These are phyloP conservation scores for Cercospora sp. DNA, from an alignment of 2,329 filamentous ascomycete genomes.

Conservation along the genomic window DNA sequence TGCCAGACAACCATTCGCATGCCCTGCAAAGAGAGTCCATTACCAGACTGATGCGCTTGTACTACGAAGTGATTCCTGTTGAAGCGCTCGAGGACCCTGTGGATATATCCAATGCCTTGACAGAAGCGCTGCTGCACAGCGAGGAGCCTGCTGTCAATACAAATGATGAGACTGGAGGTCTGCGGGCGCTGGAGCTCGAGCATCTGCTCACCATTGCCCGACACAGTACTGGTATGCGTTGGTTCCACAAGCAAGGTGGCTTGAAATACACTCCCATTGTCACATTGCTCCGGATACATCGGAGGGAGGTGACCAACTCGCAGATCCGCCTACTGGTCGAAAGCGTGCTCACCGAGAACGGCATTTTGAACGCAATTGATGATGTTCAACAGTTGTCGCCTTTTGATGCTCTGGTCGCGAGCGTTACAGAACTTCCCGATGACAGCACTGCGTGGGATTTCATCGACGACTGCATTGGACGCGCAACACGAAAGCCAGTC, in stretches of 20 bases:
- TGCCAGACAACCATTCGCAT: conserved; percentile 60
- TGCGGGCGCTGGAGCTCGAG: conserved; percentile 73
- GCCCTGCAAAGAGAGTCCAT: conserved; percentile 74
- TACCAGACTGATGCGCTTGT: conserved; percentile 77
- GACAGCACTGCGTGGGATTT: conserved; percentile 61
- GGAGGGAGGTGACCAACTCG: conserved; percentile 45
- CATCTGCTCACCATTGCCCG: conserved; percentile 79
- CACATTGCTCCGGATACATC: conserved; percentile 64
- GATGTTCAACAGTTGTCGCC: conserved; percentile 29
- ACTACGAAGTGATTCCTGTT: conserved; percentile 79
- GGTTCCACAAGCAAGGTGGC: conserved; percentile 74
- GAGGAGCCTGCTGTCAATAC: conserved; percentile 23
- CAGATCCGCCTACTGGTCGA: conserved; percentile 32
- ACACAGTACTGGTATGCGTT: conserved; percentile 80
- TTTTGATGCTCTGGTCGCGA: conserved; percentile 51
- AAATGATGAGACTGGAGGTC: conserved; percentile 49
- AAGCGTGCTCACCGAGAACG: conserved; percentile 61
- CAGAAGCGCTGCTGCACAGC: conserved; percentile 61
- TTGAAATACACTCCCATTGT: conserved; percentile 68
- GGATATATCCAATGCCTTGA: conserved; percentile 77
- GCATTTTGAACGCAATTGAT: not conserved
- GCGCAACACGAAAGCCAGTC: conserved; percentile 73
- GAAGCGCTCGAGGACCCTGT: conserved; percentile 81
- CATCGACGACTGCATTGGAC: conserved; percentile 77
- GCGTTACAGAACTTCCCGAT: conserved; percentile 34